Evolutionary conservation across 2,329 filamentous ascomycete genomes (phyloP).

Genomic region (Aspergillus clavatus): DNA sequence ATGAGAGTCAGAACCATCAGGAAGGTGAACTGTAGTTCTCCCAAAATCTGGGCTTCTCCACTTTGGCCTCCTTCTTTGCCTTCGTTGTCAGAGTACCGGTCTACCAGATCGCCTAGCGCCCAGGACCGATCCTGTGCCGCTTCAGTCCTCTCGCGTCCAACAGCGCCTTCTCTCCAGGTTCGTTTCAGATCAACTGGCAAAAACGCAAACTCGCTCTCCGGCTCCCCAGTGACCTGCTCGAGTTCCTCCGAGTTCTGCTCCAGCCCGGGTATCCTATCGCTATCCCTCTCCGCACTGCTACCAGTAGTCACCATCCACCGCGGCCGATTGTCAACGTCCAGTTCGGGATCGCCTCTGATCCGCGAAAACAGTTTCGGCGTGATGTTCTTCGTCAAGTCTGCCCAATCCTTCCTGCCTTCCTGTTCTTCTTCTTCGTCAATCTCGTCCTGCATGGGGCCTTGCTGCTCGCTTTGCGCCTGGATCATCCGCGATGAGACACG

Average conservation of each 20-base stretch:
- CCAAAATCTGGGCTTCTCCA: conserved; percentile 44
- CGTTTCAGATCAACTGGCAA: conserved; percentile 57
- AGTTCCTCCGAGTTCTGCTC: conserved; percentile 13
- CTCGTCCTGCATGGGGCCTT: conserved; percentile 8
- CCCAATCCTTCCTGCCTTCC: conserved; percentile 52
- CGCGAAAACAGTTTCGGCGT: conserved; percentile 47
- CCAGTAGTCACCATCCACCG: conserved; percentile 55
- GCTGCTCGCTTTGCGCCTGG: conserved; percentile 36
- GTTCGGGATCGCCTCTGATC: conserved; percentile 42
- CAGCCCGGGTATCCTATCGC: conserved; percentile 58
- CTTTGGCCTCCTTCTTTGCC: conserved; percentile 10
- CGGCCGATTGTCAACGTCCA: conserved; percentile 38
- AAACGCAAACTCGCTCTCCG: conserved; percentile 49
- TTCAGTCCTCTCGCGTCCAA: conserved; percentile 58
- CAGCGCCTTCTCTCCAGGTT: conserved; percentile 59
- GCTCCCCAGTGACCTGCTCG: conserved; percentile 25
- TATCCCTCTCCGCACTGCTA: conserved; percentile 52
- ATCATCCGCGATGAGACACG: conserved; percentile 37
- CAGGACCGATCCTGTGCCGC: conserved; percentile 59
- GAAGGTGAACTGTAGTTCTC: conserved; percentile 60
- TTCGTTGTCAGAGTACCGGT: conserved; percentile 34
- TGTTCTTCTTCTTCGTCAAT: conserved; percentile 25
- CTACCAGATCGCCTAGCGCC: conserved; percentile 53
- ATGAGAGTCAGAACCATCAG: conserved; percentile 59
- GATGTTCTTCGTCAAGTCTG: conserved; percentile 48